Evolutionary conservation across 768 basidiomycete species (phyloP).

Genomic region (Ramaria sp.): DNA sequence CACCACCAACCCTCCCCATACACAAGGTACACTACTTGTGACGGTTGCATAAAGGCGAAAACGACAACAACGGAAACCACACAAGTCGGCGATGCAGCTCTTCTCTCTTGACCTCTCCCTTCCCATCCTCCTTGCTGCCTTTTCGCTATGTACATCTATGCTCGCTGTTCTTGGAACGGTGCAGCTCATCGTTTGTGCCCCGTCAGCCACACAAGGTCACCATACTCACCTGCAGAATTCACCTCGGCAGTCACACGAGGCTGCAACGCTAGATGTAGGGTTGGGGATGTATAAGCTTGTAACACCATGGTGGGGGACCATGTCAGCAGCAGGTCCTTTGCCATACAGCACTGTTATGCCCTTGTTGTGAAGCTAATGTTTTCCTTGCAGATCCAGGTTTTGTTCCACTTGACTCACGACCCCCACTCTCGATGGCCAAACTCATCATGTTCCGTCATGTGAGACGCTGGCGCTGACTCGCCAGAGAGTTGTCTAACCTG

Average conservation of each 20-base stretch:
- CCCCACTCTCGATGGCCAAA: slow-evolving; percentile 9
- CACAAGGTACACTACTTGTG: no score
- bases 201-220: neutral
- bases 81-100: neutral
- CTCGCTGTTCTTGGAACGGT: slow-evolving; percentile 6
- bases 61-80: neutral
- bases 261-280: neutral
- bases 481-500: no score
- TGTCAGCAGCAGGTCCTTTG: slow-evolving; percentile 4
- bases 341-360: neutral
- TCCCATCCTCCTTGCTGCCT: slow-evolving; percentile 6
- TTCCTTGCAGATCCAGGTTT: neutral
- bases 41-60: no score
- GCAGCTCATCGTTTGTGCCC: slow-evolving; percentile 3
- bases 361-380: neutral
- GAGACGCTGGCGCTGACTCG: neutral
- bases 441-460: slow-evolving; percentile 9
- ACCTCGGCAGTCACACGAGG: neutral
- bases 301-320: slow-evolving; percentile 3
- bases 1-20: no score
- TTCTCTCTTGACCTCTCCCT: slow-evolving; percentile 7
- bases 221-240: neutral
- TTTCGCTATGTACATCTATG: slow-evolving; percentile 9
- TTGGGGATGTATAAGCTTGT: slow-evolving; percentile 4
- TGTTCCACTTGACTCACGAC: slow-evolving; percentile 3